A percentile compares a stretch with the other conserved stretches of the same genome.
These are phyloP conservation scores for Aureobasidium sp. DNA, from an alignment of 2,329 filamentous ascomycete genomes.

Conservation along the genomic window DNA sequence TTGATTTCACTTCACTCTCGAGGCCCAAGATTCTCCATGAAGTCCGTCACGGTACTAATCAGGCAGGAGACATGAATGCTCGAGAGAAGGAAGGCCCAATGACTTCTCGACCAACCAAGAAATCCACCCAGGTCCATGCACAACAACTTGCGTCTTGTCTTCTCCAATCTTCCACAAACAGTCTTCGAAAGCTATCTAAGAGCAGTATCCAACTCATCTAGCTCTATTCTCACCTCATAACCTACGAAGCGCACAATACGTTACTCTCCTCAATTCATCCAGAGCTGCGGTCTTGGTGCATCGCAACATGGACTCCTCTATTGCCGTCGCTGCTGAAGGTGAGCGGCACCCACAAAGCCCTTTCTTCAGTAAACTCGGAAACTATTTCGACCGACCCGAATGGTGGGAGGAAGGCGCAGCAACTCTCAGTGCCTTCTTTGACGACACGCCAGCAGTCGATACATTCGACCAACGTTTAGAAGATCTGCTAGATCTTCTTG, in stretches of 20 bases:
- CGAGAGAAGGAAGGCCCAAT: background rate
- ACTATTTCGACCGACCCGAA: constrained; percentile 3
- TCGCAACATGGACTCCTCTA: background rate
- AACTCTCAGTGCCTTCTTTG: constrained; percentile 8
- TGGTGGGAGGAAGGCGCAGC: constrained; percentile 14
- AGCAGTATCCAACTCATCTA: background rate
- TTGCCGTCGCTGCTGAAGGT: background rate
- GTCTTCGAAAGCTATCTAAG: background rate
- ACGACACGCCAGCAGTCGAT: background rate
- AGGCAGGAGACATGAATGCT: background rate
- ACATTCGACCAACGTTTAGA: background rate
- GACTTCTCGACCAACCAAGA: background rate
- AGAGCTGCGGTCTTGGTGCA: background rate
- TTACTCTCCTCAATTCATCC: no score
- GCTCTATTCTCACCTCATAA: background rate
- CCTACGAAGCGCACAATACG: background rate
- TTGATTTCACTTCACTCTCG: background rate
- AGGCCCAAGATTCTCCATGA: background rate
- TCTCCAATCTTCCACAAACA: no score
- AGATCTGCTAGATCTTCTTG: background rate
- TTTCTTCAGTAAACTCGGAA: constrained; percentile 1
- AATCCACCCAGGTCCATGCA: background rate
- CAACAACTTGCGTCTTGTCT: background rate
- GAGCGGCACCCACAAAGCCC: background rate
- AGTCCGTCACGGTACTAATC: constrained; percentile 1